Conservation (phyloP, 768 basidiomycete species). For the Tylopilus sp. region DNA sequence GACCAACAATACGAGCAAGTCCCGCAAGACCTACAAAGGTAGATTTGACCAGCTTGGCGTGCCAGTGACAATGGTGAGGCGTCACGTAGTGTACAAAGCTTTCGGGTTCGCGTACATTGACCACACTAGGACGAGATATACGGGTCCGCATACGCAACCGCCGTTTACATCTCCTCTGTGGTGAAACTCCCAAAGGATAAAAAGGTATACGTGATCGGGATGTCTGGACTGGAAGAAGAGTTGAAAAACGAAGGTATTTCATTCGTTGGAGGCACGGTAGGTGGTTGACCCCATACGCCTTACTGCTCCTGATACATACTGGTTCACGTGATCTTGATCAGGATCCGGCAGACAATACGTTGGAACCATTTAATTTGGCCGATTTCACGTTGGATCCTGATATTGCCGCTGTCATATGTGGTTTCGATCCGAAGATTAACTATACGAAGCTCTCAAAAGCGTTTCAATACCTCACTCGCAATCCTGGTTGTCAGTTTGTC, state of each 20-base stretch:
- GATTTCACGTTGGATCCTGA: conserved; percentile 71
- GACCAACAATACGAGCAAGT: conserved; percentile 97
- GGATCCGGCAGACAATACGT: conserved; percentile 83
- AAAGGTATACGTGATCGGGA: conserved; percentile 94
- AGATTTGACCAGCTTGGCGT: conserved; percentile 92
- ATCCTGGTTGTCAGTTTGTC: conserved; percentile 78
- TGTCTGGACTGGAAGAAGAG: conserved; percentile 90
- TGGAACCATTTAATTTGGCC: conserved; percentile 63
- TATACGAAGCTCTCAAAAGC: conserved; percentile 95
- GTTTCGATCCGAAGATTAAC: conserved; percentile 81
- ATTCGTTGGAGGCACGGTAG: conserved; percentile 81
- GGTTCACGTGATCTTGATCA: conserved; percentile 28
- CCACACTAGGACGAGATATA: conserved; percentile 99
- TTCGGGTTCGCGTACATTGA: no score
- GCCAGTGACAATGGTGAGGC: conserved; percentile 79
- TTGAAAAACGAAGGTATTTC: conserved; percentile 80
- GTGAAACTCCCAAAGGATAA: conserved; percentile 87
- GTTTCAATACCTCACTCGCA: conserved; percentile 82
- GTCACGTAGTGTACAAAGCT: no score
- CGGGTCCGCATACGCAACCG: conserved; percentile 87
- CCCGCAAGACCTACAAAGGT: conserved; percentile 77
- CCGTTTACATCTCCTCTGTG: conserved; percentile 84
- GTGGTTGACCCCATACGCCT: conserved; percentile 27
- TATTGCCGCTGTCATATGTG: conserved; percentile 91
- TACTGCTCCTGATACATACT: neutral